Conservation (phyloP, 441 rosid species). For the Croton setiger region DNA sequence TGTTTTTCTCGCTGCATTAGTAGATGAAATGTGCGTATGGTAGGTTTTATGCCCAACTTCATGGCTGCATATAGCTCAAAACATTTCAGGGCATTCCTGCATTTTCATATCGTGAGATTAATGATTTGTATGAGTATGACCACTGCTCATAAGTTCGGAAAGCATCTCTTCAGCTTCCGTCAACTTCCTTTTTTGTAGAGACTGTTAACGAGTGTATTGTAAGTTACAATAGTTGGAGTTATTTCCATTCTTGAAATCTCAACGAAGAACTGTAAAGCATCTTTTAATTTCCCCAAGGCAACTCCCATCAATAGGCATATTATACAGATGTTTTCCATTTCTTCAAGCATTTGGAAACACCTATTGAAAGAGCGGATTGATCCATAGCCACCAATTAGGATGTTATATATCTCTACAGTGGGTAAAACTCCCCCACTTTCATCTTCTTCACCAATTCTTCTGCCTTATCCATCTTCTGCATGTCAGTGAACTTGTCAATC, state of each 20-base stretch:
- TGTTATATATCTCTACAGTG: constrained; percentile 55
- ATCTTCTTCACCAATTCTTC: constrained; percentile 61
- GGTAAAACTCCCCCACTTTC: constrained; percentile 55
- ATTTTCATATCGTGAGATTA: constrained; percentile 59
- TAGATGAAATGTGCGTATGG: constrained; percentile 50
- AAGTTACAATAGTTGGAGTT: constrained; percentile 56
- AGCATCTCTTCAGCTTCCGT: constrained; percentile 63
- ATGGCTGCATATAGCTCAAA: constrained; percentile 55
- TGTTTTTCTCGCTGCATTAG: constrained; percentile 49
- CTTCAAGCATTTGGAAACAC: constrained; percentile 34
- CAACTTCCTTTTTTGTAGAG: constrained; percentile 49
- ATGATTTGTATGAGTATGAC: constrained; percentile 58
- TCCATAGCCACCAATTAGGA: constrained; percentile 70
- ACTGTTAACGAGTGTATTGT: constrained; percentile 63
- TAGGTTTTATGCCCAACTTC: constrained; percentile 62
- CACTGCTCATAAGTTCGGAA: constrained; percentile 38
- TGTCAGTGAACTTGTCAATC: constrained; percentile 48
- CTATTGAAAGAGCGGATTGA: constrained; percentile 45
- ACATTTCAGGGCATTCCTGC: constrained; percentile 49
- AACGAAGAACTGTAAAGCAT: constrained; percentile 56
- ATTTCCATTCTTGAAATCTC: constrained; percentile 52
- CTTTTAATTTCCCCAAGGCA: constrained; percentile 50
- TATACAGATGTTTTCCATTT: constrained; percentile 24
- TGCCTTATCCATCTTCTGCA: constrained; percentile 53
- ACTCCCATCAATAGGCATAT: constrained; percentile 62